Conservation (phyloP, 108 stramenopile species). For the Skeletonema grethae region DNA sequence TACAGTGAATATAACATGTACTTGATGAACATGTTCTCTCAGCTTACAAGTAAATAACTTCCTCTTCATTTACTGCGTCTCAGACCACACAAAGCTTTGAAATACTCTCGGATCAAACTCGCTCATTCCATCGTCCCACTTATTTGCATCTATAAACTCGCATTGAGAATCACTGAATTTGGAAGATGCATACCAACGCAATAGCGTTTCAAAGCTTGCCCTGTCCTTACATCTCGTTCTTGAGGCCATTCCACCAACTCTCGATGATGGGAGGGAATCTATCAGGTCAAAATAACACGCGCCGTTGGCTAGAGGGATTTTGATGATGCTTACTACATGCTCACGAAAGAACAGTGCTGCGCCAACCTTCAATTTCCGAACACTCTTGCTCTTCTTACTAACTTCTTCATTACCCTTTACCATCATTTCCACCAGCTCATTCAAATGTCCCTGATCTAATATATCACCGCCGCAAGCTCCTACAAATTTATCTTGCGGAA, state of each 20-base stretch:
- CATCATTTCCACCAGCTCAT: constrained; percentile 56
- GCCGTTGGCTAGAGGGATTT: constrained; percentile 64
- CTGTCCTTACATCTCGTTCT: constrained; percentile 77
- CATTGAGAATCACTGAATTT: constrained; percentile 78
- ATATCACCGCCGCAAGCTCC: constrained; percentile 88
- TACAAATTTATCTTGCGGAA: constrained; percentile 82
- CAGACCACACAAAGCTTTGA: constrained; percentile 88
- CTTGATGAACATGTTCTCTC: too few species aligned
- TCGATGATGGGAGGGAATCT: constrained; percentile 73
- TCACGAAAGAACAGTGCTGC: constrained; percentile 89
- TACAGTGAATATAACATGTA: too few species aligned
- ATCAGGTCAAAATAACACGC: constrained; percentile 72
- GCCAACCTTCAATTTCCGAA: constrained; percentile 53
- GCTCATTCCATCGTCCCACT: constrained; percentile 86
- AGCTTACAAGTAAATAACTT: too few species aligned
- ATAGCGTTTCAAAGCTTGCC: constrained; percentile 56
- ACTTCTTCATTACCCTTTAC: constrained; percentile 31
- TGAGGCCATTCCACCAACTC: constrained; percentile 52
- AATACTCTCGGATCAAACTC: constrained; percentile 93
- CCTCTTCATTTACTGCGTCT: constrained; percentile 7
- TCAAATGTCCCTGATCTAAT: constrained; percentile 59
- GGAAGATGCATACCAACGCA: constrained; percentile 72
- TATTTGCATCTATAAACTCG: constrained; percentile 77
- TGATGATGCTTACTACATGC: constrained; percentile 87
- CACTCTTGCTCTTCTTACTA: constrained; percentile 49